phyloP scores from a whole-genome alignment of 2,329 filamentous ascomycete species.

The Aspergillus candidus region DNA sequence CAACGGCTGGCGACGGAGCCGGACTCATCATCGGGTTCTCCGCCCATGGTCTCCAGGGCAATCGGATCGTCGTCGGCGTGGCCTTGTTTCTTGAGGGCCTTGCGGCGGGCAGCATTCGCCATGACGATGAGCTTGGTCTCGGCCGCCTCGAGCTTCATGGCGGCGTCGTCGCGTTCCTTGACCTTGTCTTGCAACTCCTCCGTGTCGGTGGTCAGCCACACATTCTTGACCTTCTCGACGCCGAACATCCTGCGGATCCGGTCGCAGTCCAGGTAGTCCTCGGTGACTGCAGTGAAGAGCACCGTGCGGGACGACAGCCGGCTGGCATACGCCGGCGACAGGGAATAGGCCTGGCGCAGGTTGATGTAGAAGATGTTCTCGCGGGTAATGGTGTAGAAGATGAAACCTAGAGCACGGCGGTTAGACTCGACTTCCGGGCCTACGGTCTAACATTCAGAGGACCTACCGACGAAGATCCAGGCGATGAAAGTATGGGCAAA shows the following conservation, averaged over 20 bases:
- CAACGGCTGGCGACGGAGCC: conserved; percentile 68
- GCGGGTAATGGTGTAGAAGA: conserved; percentile 80
- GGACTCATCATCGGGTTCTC: conserved; percentile 58
- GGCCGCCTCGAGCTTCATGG: conserved; percentile 75
- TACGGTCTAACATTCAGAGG: no score
- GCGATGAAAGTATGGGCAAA: conserved; percentile 77
- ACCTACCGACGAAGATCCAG: conserved; percentile 68
- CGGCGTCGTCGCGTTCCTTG: conserved; percentile 70
- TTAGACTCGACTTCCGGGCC: not conserved
- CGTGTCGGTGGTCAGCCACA: conserved; percentile 78
- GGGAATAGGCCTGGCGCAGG: conserved; percentile 82
- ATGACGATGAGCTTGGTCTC: conserved; percentile 79
- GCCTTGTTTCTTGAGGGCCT: conserved; percentile 56
- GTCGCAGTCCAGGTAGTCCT: conserved; percentile 68
- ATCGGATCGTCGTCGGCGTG: conserved; percentile 33
- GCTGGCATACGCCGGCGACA: conserved; percentile 75
- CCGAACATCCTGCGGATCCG: conserved; percentile 77
- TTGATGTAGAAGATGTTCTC: conserved; percentile 92
- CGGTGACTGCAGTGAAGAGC: conserved; percentile 78
- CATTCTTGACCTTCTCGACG: conserved; percentile 64
- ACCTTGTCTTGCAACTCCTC: conserved; percentile 74
- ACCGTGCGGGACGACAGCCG: conserved; percentile 87
- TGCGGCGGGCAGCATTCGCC: conserved; percentile 66
- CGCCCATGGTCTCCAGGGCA: conserved; percentile 38
- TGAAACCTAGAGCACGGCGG: conserved; percentile 51